Evolutionary conservation across 2,329 filamentous ascomycete species (phyloP).

Genomic region (Sclerotinia trifoliorum): DNA sequence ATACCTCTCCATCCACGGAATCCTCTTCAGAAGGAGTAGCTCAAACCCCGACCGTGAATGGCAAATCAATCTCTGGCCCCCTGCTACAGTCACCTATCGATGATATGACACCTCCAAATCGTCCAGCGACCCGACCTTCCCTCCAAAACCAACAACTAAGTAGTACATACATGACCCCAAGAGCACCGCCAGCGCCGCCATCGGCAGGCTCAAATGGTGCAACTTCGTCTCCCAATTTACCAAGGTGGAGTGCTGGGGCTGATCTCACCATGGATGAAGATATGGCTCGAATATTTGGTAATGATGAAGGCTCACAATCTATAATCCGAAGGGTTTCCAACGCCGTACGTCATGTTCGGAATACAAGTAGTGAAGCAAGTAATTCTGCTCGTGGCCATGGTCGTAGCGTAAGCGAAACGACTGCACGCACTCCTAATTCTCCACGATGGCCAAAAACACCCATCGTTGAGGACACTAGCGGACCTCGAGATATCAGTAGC

Average conservation of each 20-base stretch:
- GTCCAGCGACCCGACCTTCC: slow-evolving; percentile 40
- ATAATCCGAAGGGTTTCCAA: slow-evolving; percentile 89
- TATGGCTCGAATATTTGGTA: slow-evolving; percentile 80
- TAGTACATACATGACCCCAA: slow-evolving; percentile 40
- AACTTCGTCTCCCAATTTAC: slow-evolving; percentile 61
- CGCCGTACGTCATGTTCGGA: slow-evolving; percentile 83
- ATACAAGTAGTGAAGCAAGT: slow-evolving; percentile 69
- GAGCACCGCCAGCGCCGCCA: slow-evolving; percentile 39
- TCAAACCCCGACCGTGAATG: slow-evolving; percentile 38
- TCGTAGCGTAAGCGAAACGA: slow-evolving; percentile 67
- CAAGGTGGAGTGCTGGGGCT: slow-evolving; percentile 74
- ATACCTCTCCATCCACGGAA: slow-evolving; percentile 38
- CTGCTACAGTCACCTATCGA: slow-evolving; percentile 32
- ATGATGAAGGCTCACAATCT: slow-evolving; percentile 73
- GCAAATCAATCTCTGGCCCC: slow-evolving; percentile 39
- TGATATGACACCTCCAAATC: slow-evolving; percentile 34
- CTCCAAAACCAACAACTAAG: slow-evolving; percentile 45
- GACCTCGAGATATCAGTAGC: slow-evolving; percentile 65
- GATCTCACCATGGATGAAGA: slow-evolving; percentile 96
- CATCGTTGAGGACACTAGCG: slow-evolving; percentile 52
- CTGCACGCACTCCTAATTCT: slow-evolving; percentile 61
- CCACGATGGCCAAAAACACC: slow-evolving; percentile 69
- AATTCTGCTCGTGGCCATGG: slow-evolving; percentile 50
- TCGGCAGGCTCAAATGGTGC: slow-evolving; percentile 42
- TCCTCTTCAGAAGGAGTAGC: slow-evolving; percentile 39